phyloP scores from a whole-genome alignment of 2,329 filamentous ascomycete species.

The Arthrobotrys sphaeroides region DNA sequence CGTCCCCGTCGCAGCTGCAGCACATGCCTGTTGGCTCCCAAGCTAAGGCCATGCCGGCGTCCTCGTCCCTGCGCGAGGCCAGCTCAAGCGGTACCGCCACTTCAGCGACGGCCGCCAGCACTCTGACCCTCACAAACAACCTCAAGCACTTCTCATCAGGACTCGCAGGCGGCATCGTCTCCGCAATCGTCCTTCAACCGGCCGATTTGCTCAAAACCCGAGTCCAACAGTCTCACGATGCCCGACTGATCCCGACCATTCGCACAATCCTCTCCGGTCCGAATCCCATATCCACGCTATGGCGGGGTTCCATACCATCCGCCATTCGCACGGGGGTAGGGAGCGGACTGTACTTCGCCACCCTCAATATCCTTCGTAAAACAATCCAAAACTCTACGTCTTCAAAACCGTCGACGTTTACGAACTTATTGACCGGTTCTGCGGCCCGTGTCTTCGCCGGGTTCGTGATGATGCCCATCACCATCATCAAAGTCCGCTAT shows the following conservation, averaged over 20 bases:
- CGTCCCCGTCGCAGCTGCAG: background rate
- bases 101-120: background rate
- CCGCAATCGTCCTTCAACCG: constrained; percentile 89
- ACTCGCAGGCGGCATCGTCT: constrained; percentile 84
- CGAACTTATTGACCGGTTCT: constrained; percentile 86
- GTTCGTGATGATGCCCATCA: constrained; percentile 92
- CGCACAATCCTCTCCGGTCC: constrained; percentile 74
- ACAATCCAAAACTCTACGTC: constrained; percentile 62
- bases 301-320: constrained; percentile 91
- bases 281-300: constrained; percentile 77
- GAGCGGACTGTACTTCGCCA: constrained; percentile 91
- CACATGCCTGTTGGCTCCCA: background rate
- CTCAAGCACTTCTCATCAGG: constrained; percentile 81
- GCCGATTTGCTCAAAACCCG: constrained; percentile 96
- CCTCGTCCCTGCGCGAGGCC: constrained; percentile 31
- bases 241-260: constrained; percentile 74
- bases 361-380: constrained; percentile 83
- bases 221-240: constrained; percentile 77
- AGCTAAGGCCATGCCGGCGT: constrained; percentile 16
- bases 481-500: constrained; percentile 94
- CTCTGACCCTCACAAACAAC: constrained; percentile 38
- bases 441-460: constrained; percentile 85
- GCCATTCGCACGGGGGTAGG: constrained; percentile 93
- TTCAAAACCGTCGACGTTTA: constrained; percentile 74
- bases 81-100: constrained; percentile 30